Percentiles rank a stretch among this genome's conserved stretches.
Evolutionary conservation across 345 rosid genomes (phyloP).

Genomic region (Eucalyptus regnans): DNA sequence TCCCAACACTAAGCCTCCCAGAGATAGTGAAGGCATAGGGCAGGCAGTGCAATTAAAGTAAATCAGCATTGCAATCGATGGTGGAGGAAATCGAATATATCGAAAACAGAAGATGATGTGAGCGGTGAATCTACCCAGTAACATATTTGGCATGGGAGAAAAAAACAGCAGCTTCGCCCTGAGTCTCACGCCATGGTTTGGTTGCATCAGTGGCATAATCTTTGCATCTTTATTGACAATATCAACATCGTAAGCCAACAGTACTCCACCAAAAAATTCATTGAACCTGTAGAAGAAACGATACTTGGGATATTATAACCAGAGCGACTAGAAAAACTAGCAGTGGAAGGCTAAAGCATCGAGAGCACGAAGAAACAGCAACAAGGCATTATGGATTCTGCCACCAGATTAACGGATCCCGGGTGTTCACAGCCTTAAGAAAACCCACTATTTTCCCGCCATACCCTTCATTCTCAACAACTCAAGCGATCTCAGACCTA

Average conservation of each 20-base stretch:
- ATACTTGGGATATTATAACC: not conserved
- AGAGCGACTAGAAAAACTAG: not conserved
- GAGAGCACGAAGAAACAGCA: not conserved
- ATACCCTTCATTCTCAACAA: not conserved
- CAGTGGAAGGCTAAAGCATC: not conserved
- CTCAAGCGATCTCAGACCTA: not conserved
- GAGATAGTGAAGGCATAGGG: not conserved
- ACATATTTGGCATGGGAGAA: slow-evolving; percentile 62
- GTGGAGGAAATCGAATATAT: not conserved
- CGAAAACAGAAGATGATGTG: not conserved
- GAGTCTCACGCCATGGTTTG: slow-evolving; percentile 50
- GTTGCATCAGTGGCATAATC: slow-evolving; percentile 58
- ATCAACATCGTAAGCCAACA: slow-evolving; percentile 57
- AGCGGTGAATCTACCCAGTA: slow-evolving; percentile 30
- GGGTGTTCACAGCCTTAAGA: not conserved
- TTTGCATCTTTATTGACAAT: slow-evolving; percentile 31
- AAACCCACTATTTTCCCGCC: not conserved
- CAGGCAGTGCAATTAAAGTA: not conserved
- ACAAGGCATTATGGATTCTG: not conserved
- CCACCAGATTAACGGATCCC: not conserved
- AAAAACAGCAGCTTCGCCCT: slow-evolving; percentile 53
- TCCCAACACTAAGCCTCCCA: not conserved
- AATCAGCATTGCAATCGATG: not conserved
- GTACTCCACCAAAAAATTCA: slow-evolving; percentile 58
- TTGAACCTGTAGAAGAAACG: slow-evolving; percentile 33